A percentile compares a stretch with the other conserved stretches of the same genome.
These are phyloP conservation scores for Botrytis tulipae DNA, from an alignment of 2,329 filamentous ascomycete genomes.

Conservation along the genomic window DNA sequence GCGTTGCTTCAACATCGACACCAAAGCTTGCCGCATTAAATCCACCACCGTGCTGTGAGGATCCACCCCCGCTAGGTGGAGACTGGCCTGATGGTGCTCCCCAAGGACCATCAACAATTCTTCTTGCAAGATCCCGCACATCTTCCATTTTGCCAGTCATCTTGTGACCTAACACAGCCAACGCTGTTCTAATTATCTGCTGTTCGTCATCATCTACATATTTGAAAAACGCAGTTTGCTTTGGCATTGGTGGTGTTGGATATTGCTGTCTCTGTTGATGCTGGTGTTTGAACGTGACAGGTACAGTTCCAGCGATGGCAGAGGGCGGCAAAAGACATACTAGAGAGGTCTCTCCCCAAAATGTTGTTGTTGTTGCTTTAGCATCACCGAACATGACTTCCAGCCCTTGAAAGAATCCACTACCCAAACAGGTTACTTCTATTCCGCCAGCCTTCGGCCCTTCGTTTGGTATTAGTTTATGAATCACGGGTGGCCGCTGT, in stretches of 20 bases:
- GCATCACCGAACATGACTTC: conserved; percentile 82
- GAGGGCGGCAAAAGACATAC: conserved; percentile 63
- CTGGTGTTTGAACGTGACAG: conserved; percentile 58
- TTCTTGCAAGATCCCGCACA: conserved; percentile 59
- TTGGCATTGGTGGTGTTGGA: conserved; percentile 45
- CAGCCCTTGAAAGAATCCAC: conserved; percentile 73
- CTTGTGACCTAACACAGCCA: conserved; percentile 63
- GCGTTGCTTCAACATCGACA: conserved; percentile 41
- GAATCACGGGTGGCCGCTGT: conserved; percentile 63
- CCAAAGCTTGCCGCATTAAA: conserved; percentile 42
- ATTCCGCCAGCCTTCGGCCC: conserved; percentile 81
- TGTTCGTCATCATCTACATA: conserved; percentile 72
- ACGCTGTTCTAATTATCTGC: conserved; percentile 64
- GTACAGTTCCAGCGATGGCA: conserved; percentile 55
- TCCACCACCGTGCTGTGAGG: conserved; percentile 44
- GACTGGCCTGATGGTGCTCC: conserved; percentile 45
- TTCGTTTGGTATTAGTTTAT: conserved; percentile 80
- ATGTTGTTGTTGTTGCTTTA: conserved; percentile 61
- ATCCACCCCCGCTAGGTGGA: conserved; percentile 46
- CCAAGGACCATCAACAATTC: conserved; percentile 56
- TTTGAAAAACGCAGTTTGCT: conserved; percentile 60
- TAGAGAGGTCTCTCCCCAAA: conserved; percentile 61
- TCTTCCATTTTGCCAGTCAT: conserved; percentile 63
- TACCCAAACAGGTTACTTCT: conserved; percentile 82
- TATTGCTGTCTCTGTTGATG: conserved; percentile 45